These are phyloP conservation scores for Diaporthe humulicola DNA, from an alignment of 2,329 filamentous ascomycete species.

Conservation along the genomic window DNA sequence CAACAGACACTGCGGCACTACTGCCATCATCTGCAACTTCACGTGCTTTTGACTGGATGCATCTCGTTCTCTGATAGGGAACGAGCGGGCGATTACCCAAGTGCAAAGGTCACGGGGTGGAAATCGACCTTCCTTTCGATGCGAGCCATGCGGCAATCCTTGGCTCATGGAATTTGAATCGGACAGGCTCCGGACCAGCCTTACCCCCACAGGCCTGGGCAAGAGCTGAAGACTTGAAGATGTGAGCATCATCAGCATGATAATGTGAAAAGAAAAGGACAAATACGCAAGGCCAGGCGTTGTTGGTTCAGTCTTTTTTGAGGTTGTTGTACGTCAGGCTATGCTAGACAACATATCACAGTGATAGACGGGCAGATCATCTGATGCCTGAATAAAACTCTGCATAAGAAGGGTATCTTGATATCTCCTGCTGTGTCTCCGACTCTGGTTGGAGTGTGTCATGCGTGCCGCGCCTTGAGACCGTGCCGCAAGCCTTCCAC, in stretches of 20 bases:
- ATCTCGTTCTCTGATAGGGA: slow-evolving; percentile 6
- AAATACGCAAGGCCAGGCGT: slow-evolving; percentile 36
- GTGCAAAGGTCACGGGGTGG: background rate
- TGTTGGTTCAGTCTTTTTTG: slow-evolving; percentile 29
- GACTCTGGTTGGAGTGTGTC: background rate
- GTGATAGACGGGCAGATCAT: slow-evolving; percentile 27
- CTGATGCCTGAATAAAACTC: slow-evolving; percentile 9
- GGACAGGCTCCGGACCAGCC: slow-evolving; percentile 15
- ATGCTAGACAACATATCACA: slow-evolving; percentile 22
- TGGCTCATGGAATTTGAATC: background rate
- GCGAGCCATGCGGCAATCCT: slow-evolving; percentile 4
- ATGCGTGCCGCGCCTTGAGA: background rate
- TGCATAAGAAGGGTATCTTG: slow-evolving; percentile 30
- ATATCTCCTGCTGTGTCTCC: background rate
- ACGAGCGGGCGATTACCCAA: slow-evolving; percentile 6
- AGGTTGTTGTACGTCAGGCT: slow-evolving; percentile 28
- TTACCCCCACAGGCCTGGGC: slow-evolving; percentile 22
- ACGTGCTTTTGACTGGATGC: slow-evolving; percentile 14
- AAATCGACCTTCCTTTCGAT: background rate
- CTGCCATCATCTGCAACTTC: slow-evolving; percentile 1
- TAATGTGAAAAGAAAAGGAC: slow-evolving; percentile 26
- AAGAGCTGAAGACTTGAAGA: slow-evolving; percentile 9
- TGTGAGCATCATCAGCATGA: slow-evolving; percentile 30
- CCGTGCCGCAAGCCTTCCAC: background rate
- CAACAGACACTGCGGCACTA: slow-evolving; percentile 4